Percentiles rank a stretch among this genome's conserved stretches.
Conservation (phyloP, 768 basidiomycete species). For the Hericium coralloides region DNA sequence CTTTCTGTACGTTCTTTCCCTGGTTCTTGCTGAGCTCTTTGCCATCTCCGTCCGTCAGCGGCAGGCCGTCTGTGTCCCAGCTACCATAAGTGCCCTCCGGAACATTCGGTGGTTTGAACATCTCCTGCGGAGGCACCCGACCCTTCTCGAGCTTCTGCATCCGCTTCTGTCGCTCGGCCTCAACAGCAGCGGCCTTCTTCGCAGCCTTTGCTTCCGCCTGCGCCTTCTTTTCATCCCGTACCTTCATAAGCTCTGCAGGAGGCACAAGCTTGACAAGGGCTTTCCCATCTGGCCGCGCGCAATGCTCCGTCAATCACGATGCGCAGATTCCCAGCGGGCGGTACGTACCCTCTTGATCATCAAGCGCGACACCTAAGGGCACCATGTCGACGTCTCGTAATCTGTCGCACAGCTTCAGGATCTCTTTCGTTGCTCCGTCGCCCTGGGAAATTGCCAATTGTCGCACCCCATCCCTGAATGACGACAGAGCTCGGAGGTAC, state of each 20-base stretch:
- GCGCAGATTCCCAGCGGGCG: background rate
- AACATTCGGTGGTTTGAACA: constrained; percentile 82
- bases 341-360: constrained; percentile 83
- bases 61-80: constrained; percentile 83
- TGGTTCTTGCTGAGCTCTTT: constrained; percentile 78
- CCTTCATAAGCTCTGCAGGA: constrained; percentile 70
- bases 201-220: constrained; percentile 65
- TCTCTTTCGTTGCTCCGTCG: constrained; percentile 62
- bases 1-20: constrained; percentile 71
- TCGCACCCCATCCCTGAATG: constrained; percentile 88
- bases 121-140: constrained; percentile 56
- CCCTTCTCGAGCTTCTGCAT: constrained; percentile 82
- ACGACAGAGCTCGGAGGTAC: constrained; percentile 75
- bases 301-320: background rate
- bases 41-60: constrained; percentile 77
- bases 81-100: constrained; percentile 63
- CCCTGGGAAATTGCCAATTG: constrained; percentile 67
- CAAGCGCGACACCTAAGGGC: constrained; percentile 90
- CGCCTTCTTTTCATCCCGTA: constrained; percentile 82
- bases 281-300: constrained; percentile 59
- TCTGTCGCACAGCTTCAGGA: constrained; percentile 80
- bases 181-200: constrained; percentile 65
- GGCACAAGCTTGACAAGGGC: constrained; percentile 90
- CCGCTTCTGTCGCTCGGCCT: constrained; percentile 58
- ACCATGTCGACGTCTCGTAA: constrained; percentile 86